Evolutionary conservation across 2,329 filamentous ascomycete species (phyloP).

Genomic region (Calonectria honghensis): DNA sequence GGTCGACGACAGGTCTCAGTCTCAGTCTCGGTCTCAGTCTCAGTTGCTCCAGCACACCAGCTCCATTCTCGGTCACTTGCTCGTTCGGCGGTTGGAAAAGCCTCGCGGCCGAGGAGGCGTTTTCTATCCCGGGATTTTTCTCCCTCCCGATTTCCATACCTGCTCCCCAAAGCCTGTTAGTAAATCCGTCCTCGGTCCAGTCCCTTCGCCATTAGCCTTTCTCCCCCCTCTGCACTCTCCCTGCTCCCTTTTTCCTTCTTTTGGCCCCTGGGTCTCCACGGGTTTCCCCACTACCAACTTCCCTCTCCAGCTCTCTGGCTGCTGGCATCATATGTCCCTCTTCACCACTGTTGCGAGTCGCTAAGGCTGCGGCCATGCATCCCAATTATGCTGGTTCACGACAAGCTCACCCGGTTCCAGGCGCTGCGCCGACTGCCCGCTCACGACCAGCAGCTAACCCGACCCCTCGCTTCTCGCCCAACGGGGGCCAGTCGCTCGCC

Average conservation of each 20-base stretch:
- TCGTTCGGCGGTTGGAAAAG: slow-evolving; percentile 37
- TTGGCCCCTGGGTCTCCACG: slow-evolving; percentile 36
- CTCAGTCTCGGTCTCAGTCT: slow-evolving; percentile 23
- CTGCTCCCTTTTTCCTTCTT: slow-evolving; percentile 26
- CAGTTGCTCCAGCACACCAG: slow-evolving; percentile 27
- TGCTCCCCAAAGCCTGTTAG: slow-evolving; percentile 33
- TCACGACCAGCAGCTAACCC: slow-evolving; percentile 43
- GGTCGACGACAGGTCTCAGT: slow-evolving; percentile 35
- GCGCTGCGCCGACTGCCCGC: slow-evolving; percentile 45
- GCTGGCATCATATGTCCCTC: slow-evolving; percentile 52
- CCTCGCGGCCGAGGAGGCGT: slow-evolving; percentile 37
- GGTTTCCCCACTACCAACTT: slow-evolving; percentile 32
- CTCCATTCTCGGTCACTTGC: slow-evolving; percentile 31
- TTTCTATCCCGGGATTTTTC: slow-evolving; percentile 27
- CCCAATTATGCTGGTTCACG: slow-evolving; percentile 53
- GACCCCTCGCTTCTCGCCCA: slow-evolving; percentile 50
- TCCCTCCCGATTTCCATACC: slow-evolving; percentile 27
- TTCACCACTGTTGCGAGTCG: slow-evolving; percentile 51
- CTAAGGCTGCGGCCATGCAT: slow-evolving; percentile 57
- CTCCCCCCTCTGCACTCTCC: slow-evolving; percentile 18
- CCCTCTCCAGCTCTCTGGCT: slow-evolving; percentile 45
- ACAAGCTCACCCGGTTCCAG: slow-evolving; percentile 53
- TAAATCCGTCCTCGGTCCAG: slow-evolving; percentile 22
- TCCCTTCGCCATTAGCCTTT: slow-evolving; percentile 20
- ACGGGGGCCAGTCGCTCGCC: slow-evolving; percentile 43